A percentile compares a stretch with the other conserved stretches of the same genome.
Evolutionary conservation across 139 green algal genomes (phyloP).

Genomic region (Eudorina sp.): DNA sequence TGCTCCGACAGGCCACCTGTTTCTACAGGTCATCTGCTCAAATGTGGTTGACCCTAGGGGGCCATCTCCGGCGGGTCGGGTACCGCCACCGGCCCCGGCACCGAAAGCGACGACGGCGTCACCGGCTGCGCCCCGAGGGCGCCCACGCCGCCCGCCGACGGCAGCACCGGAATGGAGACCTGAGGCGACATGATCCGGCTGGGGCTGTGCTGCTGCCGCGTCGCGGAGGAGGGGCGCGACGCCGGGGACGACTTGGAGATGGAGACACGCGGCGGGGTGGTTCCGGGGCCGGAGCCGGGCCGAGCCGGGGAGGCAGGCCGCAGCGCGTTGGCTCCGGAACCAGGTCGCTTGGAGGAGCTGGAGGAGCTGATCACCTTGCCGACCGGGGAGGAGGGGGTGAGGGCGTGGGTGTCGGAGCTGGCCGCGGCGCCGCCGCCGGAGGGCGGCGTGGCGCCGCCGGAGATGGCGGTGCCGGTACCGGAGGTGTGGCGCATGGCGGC

Average conservation of each 20-base stretch:
- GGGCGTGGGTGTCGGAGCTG: background rate
- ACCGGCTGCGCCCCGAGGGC: too few relatives aligned
- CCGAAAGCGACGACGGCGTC: too few relatives aligned
- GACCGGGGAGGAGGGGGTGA: background rate
- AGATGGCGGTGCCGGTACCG: background rate
- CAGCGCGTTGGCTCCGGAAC: background rate
- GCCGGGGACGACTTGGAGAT: background rate
- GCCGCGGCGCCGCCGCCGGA: background rate
- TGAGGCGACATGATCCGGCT: background rate
- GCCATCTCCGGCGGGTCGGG: too few relatives aligned
- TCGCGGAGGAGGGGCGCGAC: background rate
- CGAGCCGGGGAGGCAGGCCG: background rate
- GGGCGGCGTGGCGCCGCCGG: background rate
- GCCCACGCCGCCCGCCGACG: background rate
- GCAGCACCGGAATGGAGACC: background rate
- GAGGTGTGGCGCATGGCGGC: background rate
- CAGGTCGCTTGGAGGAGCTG: background rate
- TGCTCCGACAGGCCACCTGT: too few relatives aligned
- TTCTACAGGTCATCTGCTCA: too few relatives aligned
- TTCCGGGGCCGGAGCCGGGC: background rate
- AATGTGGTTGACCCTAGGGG: too few relatives aligned
- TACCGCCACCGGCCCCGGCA: too few relatives aligned
- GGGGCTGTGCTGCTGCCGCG: constrained; percentile 10
- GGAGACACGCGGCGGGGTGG: background rate
- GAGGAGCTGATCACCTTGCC: background rate